Evolutionary conservation across 139 green algal species (phyloP).

Genomic region (Nannochloris sp.): DNA sequence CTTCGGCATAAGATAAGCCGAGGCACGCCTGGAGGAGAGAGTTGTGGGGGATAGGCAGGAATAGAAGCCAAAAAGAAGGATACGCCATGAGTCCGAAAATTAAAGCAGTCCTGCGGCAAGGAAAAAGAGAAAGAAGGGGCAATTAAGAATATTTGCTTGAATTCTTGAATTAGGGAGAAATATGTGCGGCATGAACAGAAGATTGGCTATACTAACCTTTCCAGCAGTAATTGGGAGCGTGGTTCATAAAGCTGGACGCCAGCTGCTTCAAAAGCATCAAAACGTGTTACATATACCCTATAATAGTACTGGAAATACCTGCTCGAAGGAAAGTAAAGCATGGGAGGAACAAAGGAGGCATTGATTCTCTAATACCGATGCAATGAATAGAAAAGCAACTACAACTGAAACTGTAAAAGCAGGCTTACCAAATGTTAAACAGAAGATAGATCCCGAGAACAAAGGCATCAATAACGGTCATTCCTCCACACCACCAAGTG

Average conservation of each 20-base stretch:
- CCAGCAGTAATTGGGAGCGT: background rate
- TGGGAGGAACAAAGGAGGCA: background rate
- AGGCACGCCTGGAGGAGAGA: constrained; percentile 21
- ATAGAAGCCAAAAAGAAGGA: constrained; percentile 20
- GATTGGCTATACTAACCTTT: constrained; percentile 2
- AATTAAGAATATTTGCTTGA: no score
- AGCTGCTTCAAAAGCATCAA: background rate
- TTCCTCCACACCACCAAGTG: constrained; percentile 20
- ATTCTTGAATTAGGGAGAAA: no score
- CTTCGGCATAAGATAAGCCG: constrained; percentile 5
- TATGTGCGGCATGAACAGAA: no score
- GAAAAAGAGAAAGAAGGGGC: no score
- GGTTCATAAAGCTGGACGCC: background rate
- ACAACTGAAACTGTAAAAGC: constrained; percentile 9
- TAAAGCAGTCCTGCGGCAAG: no score
- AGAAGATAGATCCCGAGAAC: constrained; percentile 2
- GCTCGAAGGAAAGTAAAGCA: background rate
- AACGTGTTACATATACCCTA: background rate
- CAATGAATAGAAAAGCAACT: background rate
- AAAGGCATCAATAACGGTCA: background rate
- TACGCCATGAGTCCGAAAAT: constrained; percentile 19
- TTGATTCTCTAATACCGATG: background rate
- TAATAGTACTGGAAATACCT: no score
- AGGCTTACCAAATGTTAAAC: background rate
- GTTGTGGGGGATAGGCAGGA: constrained; percentile 31